Evolutionary conservation across 345 rosid genomes (phyloP), one percentile per base, ranked within the genome.

Genomic region (Lepidium aucheri): DNA sequence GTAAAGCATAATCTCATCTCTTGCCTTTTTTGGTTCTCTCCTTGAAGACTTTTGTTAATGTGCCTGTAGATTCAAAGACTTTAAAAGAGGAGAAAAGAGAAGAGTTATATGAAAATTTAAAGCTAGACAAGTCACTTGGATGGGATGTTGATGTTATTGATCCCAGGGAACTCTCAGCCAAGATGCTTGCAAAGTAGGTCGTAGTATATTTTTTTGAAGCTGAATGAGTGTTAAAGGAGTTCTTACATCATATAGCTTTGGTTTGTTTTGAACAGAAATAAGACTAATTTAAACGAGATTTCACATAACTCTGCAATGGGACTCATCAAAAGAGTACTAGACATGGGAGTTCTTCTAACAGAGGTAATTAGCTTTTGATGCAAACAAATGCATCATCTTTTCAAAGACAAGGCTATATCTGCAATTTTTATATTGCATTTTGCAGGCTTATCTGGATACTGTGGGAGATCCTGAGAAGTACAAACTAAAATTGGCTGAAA

Each of bases 121-220:
- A 94, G 82, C 85, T 77, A 39, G 76, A 88, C 39, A 83, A 84
- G 7, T 90, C 88, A 22, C 64, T 94, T 77, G 96, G 97, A 57
- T 94, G 97, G 99, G 92, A 84, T 47, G 93, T 88, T 65, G 99
- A 94, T 82, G 83, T 94, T 73, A 94, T 90, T 73, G 99, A 89
- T 76, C 96, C 95, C 4, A 82, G 82, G 68, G 97, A 86, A 75
- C 95, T 94, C 67, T 94, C 99, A 8, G 81, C 90, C 56, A 88
- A 90, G 74, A 94, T 94, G 99, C 89, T 90, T 1, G 85, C 77
- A 60, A 88, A 78, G 99, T 94, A 30, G 56, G 89, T 83, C 40
- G 10, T 8, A 5, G 9, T 40, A 9, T 51, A 39, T 1, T 22
- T 1, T 16, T 56, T 24, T 50, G 47, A 43, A 53, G 39, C 58